These are phyloP conservation scores for Septoria linicola DNA, from an alignment of 2,329 filamentous ascomycete species.

Conservation along the genomic window DNA sequence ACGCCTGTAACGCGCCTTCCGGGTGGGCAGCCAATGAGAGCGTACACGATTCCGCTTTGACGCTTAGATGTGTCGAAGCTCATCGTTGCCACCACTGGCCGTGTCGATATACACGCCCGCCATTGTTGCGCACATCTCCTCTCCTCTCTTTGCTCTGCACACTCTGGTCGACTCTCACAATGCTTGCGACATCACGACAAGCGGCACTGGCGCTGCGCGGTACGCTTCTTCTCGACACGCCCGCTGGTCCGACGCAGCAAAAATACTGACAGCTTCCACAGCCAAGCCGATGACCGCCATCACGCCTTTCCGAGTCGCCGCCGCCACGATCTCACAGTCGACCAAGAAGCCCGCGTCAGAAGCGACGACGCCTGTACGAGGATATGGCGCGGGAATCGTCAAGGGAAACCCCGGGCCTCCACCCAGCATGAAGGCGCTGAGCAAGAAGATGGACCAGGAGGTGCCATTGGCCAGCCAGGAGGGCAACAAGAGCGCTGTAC, in stretches of 20 bases:
- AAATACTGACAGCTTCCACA: slow-evolving; percentile 40
- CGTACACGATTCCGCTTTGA: not conserved
- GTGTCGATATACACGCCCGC: not conserved
- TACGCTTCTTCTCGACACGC: slow-evolving; percentile 37
- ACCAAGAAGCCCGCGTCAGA: slow-evolving; percentile 62
- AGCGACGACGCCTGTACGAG: slow-evolving; percentile 42
- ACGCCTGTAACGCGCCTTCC: not conserved
- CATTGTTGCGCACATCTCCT: not conserved
- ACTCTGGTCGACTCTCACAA: slow-evolving; percentile 3
- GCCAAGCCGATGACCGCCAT: slow-evolving; percentile 65
- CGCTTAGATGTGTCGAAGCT: slow-evolving; percentile 1
- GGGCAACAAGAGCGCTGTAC: slow-evolving; percentile 72
- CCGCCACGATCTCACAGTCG: slow-evolving; percentile 65
- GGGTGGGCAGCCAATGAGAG: not conserved
- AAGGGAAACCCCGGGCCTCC: slow-evolving; percentile 55
- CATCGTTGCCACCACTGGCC: slow-evolving; percentile 10
- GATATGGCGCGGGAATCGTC: slow-evolving; percentile 42
- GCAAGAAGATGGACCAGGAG: slow-evolving; percentile 59
- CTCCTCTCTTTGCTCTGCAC: slow-evolving; percentile 7
- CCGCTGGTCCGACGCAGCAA: slow-evolving; percentile 10
- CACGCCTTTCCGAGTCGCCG: slow-evolving; percentile 61
- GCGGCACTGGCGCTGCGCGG: slow-evolving; percentile 57
- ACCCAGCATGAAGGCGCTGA: slow-evolving; percentile 50
- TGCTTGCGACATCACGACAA: slow-evolving; percentile 32
- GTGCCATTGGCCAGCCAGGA: slow-evolving; percentile 77